phyloP scores from a whole-genome alignment of 108 stramenopile species.

The Craspedostauros australis region DNA sequence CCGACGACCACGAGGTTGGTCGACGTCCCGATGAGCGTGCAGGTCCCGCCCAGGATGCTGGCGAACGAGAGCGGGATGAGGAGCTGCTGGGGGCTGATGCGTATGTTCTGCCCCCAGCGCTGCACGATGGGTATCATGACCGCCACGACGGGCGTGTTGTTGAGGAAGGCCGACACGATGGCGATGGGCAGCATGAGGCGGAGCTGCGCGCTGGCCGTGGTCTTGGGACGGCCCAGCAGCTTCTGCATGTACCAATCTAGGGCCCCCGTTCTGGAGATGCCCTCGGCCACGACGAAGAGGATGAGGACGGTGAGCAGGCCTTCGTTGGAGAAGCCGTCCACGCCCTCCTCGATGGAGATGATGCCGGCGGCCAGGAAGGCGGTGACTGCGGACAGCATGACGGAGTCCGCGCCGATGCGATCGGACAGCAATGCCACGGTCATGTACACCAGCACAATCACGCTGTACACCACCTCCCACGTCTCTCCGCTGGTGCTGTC shows the following conservation, averaged over 20 bases:
- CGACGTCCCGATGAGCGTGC: constrained; percentile 85
- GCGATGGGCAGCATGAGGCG: constrained; percentile 65
- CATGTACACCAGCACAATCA: constrained; percentile 55
- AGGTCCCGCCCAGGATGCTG: constrained; percentile 83
- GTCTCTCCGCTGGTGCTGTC: too few relatives aligned
- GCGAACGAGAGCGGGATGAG: constrained; percentile 79
- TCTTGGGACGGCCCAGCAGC: constrained; percentile 59
- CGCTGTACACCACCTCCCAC: constrained; percentile 62
- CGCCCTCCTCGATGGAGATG: constrained; percentile 55
- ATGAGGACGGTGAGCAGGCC: constrained; percentile 75
- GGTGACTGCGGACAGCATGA: constrained; percentile 66
- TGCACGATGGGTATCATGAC: constrained; percentile 88
- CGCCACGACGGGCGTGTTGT: constrained; percentile 86
- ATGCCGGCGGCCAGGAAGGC: constrained; percentile 67
- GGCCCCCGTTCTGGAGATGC: constrained; percentile 73
- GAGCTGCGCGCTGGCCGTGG: constrained; percentile 57
- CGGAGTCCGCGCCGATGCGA: constrained; percentile 55
- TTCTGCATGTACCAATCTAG: constrained; percentile 87
- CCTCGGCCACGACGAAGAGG: constrained; percentile 80
- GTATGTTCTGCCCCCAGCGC: constrained; percentile 65
- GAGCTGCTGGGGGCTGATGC: constrained; percentile 55
- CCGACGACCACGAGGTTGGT: constrained; percentile 84
- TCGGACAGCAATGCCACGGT: constrained; percentile 61
- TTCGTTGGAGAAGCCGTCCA: constrained; percentile 80
- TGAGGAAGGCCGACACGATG: constrained; percentile 74